A percentile compares a stretch with the other conserved stretches of the same genome.
Evolutionary conservation across 2,329 filamentous ascomycete genomes (phyloP).

Genomic region (Septoria linicola): DNA sequence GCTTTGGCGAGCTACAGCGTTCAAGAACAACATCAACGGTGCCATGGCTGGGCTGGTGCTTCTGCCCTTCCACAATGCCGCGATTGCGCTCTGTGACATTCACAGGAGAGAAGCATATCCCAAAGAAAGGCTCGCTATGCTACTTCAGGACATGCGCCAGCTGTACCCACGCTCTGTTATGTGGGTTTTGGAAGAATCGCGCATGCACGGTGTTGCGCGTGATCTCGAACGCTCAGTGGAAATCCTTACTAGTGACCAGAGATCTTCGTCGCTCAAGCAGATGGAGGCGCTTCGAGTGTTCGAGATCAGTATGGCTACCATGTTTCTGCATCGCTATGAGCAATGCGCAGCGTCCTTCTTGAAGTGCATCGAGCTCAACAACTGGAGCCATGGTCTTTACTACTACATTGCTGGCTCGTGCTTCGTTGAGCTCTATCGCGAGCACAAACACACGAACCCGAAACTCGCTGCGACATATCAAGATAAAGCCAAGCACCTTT

Average conservation of each 20-base stretch:
- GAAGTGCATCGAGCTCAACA: conserved; percentile 70
- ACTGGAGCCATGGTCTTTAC: conserved; percentile 88
- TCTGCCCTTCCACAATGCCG: conserved; percentile 82
- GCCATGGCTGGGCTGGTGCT: conserved; percentile 80
- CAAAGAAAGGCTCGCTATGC: conserved; percentile 60
- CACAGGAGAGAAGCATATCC: conserved; percentile 70
- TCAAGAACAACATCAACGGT: conserved; percentile 80
- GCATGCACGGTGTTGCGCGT: conserved; percentile 67
- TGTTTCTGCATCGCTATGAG: conserved; percentile 76
- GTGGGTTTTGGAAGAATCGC: conserved; percentile 85
- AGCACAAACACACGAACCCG: conserved; percentile 48
- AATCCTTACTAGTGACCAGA: conserved; percentile 45
- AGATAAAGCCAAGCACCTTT: conserved; percentile 61
- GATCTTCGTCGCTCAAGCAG: conserved; percentile 73
- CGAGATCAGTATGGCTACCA: conserved; percentile 73
- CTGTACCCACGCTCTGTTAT: conserved; percentile 79
- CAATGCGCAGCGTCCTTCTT: conserved; percentile 74
- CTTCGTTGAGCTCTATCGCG: conserved; percentile 78
- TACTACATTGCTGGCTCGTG: conserved; percentile 81
- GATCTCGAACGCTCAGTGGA: conserved; percentile 66
- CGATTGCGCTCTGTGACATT: conserved; percentile 86
- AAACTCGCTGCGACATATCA: conserved; percentile 50
- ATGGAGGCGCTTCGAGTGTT: conserved; percentile 82
- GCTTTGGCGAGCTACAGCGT: conserved; percentile 86
- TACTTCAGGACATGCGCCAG: conserved; percentile 71